A percentile compares a stretch with the other conserved stretches of the same genome.
Evolutionary conservation across 768 basidiomycete genomes (phyloP).

Genomic region (Boletus barrowsii): DNA sequence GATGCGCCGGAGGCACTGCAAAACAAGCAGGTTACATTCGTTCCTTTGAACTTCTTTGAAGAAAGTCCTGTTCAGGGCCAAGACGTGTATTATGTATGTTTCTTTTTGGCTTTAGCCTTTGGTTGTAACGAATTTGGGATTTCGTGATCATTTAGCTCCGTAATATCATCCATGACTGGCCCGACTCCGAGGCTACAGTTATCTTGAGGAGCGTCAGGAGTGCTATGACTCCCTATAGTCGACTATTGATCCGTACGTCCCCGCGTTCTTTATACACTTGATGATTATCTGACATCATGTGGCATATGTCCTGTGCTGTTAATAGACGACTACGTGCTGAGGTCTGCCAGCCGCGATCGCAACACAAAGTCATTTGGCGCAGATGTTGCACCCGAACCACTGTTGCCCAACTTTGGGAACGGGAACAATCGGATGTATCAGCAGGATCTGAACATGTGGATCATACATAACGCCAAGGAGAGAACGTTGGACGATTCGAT

Average conservation of each 20-base stretch:
- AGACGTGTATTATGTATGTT: conserved; percentile 26
- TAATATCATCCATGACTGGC: conserved; percentile 37
- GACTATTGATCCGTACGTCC: conserved; percentile 33
- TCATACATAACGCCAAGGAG: conserved; percentile 40
- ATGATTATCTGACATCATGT: too few species aligned
- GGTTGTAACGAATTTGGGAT: not conserved
- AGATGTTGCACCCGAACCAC: conserved; percentile 40
- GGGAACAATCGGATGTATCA: conserved; percentile 40
- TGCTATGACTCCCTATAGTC: conserved; percentile 30
- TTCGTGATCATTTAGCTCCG: conserved; percentile 17
- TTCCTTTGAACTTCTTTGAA: conserved; percentile 23
- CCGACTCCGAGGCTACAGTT: conserved; percentile 28
- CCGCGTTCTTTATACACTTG: too few species aligned
- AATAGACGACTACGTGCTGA: conserved; percentile 25
- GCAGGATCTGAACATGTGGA: conserved; percentile 48
- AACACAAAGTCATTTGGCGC: conserved; percentile 4
- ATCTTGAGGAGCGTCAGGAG: conserved; percentile 31
- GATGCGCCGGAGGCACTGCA: conserved; percentile 17
- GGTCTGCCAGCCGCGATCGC: conserved; percentile 7
- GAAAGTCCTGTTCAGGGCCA: conserved; percentile 10
- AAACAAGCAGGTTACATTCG: conserved; percentile 11
- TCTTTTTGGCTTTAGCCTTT: not conserved
- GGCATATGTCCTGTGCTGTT: not conserved
- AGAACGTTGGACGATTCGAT: conserved; percentile 41
- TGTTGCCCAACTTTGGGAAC: conserved; percentile 47